A percentile compares a stretch with the other conserved stretches of the same genome.
Conservation (phyloP, 139 green algal species). For the Auxenochlorella pyrenoidosa region DNA sequence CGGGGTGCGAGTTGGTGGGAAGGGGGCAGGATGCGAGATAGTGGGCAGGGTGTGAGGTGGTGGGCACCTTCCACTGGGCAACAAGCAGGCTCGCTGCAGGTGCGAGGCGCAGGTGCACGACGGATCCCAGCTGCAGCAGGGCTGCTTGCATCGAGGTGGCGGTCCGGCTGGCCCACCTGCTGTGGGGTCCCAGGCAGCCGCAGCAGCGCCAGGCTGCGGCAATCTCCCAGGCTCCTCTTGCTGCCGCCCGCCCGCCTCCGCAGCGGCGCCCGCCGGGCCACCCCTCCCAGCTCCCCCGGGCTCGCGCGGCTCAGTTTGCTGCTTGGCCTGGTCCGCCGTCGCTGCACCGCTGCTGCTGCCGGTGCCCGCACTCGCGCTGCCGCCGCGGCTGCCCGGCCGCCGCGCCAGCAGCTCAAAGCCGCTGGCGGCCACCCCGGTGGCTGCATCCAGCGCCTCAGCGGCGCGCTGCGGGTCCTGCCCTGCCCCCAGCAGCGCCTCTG, state of each 20-base stretch:
- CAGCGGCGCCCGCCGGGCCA: not conserved
- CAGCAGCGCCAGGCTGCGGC: not conserved
- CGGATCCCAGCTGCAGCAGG: too few relatives aligned
- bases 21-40: too few relatives aligned
- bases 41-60: too few relatives aligned
- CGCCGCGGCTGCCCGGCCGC: constrained; percentile 12
- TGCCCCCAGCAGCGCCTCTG: constrained; percentile 4
- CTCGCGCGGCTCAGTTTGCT: not conserved
- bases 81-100: too few relatives aligned
- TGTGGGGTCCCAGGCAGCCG: too few relatives aligned
- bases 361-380: not conserved
- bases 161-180: too few relatives aligned
- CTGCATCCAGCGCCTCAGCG: constrained; percentile 19
- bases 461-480: not conserved
- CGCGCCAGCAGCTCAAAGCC: not conserved
- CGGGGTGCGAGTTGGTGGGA: too few relatives aligned
- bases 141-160: not conserved
- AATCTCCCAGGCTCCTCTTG: not conserved
- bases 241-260: not conserved
- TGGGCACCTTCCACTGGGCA: too few relatives aligned
- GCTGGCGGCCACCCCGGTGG: not conserved
- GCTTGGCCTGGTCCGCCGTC: not conserved
- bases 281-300: not conserved
- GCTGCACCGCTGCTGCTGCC: not conserved
- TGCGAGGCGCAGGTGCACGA: too few relatives aligned